These are phyloP conservation scores for Nematocida sp. DNA, from an alignment of 371 early-diverging fungal species.

Conservation along the genomic window DNA sequence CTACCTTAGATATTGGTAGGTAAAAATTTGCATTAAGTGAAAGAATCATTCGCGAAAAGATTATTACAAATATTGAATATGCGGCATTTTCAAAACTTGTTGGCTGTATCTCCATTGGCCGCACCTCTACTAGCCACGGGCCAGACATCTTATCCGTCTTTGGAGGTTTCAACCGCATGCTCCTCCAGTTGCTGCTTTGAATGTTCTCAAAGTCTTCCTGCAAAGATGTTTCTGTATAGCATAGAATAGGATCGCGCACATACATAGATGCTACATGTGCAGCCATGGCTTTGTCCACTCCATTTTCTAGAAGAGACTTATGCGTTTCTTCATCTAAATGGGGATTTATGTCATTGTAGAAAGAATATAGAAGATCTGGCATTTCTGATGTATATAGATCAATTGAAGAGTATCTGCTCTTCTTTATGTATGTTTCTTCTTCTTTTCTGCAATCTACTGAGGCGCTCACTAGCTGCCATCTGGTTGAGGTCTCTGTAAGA, in stretches of 20 bases:
- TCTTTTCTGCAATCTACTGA: constrained; percentile 87
- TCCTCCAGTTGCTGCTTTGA: constrained; percentile 98
- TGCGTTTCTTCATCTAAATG: constrained; percentile 76
- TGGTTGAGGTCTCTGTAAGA: constrained; percentile 85
- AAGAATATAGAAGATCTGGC: constrained; percentile 34
- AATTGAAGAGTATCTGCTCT: constrained; percentile 90
- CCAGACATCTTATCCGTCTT: constrained; percentile 70
- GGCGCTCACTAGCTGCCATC: constrained; percentile 90
- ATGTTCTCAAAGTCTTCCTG: constrained; percentile 72
- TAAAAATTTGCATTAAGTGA: constrained; percentile 84
- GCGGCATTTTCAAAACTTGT: constrained; percentile 96
- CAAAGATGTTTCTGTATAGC: constrained; percentile 76
- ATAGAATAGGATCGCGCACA: constrained; percentile 91
- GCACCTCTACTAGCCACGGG: constrained; percentile 96
- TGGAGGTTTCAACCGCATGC: constrained; percentile 94
- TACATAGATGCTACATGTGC: constrained; percentile 88
- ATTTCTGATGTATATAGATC: constrained; percentile 75
- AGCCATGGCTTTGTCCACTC: constrained; percentile 80
- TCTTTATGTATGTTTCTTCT: constrained; percentile 79
- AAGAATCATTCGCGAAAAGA: constrained; percentile 80
- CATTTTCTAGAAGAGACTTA: constrained; percentile 70
- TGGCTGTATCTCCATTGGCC: constrained; percentile 91
- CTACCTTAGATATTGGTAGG: constrained; percentile 77
- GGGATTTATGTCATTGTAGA: constrained; percentile 84
- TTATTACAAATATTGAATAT: constrained; percentile 81